Evolutionary conservation across 1,284 basidiomycete genomes (phyloP).

Genomic region (Singerocomus inundabilis): DNA sequence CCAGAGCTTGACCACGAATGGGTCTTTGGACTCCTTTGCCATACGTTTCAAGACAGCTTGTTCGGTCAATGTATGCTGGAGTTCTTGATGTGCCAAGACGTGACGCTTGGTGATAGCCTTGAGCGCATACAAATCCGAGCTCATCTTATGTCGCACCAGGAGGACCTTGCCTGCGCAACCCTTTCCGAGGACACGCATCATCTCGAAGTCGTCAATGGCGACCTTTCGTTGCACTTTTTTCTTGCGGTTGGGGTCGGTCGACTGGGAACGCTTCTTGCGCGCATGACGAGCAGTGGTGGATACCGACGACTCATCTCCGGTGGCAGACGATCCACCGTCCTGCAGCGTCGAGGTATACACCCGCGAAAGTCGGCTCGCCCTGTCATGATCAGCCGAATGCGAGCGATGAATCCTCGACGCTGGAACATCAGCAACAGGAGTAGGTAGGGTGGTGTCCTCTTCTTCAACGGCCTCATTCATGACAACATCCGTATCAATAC

Average conservation of each 20-base stretch:
- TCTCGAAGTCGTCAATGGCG: constrained; percentile 88
- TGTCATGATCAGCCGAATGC: constrained; percentile 72
- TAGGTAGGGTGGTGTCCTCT: constrained; percentile 34
- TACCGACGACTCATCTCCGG: constrained; percentile 60
- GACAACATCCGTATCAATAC: constrained; percentile 21
- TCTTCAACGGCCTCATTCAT: constrained; percentile 27
- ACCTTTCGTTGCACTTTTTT: constrained; percentile 68
- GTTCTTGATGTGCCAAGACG: constrained; percentile 92
- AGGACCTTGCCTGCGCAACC: constrained; percentile 95
- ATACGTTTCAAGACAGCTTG: constrained; percentile 91
- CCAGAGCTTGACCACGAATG: constrained; percentile 92
- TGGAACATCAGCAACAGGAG: constrained; percentile 40
- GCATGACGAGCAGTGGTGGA: constrained; percentile 47
- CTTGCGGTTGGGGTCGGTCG: constrained; percentile 48
- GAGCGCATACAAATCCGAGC: constrained; percentile 78
- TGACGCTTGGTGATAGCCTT: constrained; percentile 97
- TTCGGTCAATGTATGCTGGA: constrained; percentile 94
- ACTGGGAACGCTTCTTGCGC: constrained; percentile 60
- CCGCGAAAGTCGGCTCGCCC: constrained; percentile 54
- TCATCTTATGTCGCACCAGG: constrained; percentile 76
- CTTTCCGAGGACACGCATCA: constrained; percentile 93
- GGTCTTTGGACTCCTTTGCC: constrained; percentile 77
- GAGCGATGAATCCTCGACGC: constrained; percentile 60
- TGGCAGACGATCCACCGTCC: constrained; percentile 53
- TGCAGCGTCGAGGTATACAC: constrained; percentile 45